phyloP scores from a whole-genome alignment of 1,284 basidiomycete genomes.

The Pholiota adiposa region DNA sequence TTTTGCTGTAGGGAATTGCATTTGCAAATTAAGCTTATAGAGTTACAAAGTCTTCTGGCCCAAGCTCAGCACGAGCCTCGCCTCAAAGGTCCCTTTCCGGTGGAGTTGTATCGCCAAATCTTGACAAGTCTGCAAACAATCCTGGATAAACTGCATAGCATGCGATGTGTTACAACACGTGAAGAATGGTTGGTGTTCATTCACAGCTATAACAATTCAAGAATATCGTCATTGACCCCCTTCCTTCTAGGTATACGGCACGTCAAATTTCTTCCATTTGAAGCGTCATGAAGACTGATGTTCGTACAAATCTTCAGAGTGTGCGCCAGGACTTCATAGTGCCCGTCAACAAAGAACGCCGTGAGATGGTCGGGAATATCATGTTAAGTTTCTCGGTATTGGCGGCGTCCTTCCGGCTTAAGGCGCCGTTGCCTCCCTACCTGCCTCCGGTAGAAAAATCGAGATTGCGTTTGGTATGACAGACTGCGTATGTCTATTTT shows the following conservation, averaged over 20 bases:
- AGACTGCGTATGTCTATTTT: conserved; percentile 3
- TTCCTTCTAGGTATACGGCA: conserved; percentile 64
- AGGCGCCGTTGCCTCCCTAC: conserved; percentile 92
- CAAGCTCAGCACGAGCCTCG: conserved; percentile 94
- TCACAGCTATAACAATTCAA: not conserved
- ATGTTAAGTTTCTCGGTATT: conserved; percentile 91
- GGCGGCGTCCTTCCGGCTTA: conserved; percentile 85
- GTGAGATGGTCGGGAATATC: conserved; percentile 94
- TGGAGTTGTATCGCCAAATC: conserved; percentile 81
- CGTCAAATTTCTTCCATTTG: conserved; percentile 26
- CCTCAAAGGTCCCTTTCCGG: conserved; percentile 91
- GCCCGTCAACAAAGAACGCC: conserved; percentile 84
- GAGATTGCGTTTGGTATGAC: conserved; percentile 73
- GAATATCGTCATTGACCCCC: not conserved
- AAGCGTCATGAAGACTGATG: not conserved
- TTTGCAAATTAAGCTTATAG: conserved; percentile 88
- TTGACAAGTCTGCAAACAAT: conserved; percentile 89
- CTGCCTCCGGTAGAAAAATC: conserved; percentile 90
- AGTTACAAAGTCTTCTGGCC: conserved; percentile 79
- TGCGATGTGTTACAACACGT: conserved; percentile 93
- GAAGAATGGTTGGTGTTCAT: conserved; percentile 79
- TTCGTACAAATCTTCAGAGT: conserved; percentile 42
- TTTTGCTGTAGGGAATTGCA: conserved; percentile 80
- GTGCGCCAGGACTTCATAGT: conserved; percentile 87
- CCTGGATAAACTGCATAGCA: conserved; percentile 88